Percentiles rank a stretch among this genome's conserved stretches.
These are phyloP conservation scores for Lepidium campestre DNA, from an alignment of 441 rosid genomes.

Conservation along the genomic window DNA sequence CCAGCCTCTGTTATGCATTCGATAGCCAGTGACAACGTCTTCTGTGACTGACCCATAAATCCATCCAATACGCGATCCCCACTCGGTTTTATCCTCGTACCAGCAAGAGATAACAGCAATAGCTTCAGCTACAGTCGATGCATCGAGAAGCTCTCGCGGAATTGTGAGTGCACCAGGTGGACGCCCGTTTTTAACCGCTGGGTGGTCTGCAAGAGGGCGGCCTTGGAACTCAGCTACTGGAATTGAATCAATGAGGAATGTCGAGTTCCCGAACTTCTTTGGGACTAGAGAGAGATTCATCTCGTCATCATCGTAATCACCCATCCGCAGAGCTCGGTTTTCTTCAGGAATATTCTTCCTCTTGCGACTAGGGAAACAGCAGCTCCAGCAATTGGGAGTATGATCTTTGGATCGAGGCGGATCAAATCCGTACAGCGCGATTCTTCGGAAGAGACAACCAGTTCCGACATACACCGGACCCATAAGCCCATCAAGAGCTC, in stretches of 20 bases:
- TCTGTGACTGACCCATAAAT: conserved; percentile 89
- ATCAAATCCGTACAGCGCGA: conserved; percentile 82
- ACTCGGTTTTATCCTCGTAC: conserved; percentile 92
- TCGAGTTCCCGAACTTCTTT: conserved; percentile 79
- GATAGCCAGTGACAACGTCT: conserved; percentile 88
- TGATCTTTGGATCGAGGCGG: conserved; percentile 80
- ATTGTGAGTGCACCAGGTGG: conserved; percentile 86
- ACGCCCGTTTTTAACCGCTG: conserved; percentile 76
- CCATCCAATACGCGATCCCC: conserved; percentile 89
- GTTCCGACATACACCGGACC: conserved; percentile 93
- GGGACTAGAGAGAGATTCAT: conserved; percentile 69
- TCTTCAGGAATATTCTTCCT: conserved; percentile 69
- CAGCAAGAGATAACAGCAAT: conserved; percentile 91
- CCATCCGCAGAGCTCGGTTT: conserved; percentile 75
- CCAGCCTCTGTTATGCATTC: conserved; percentile 97
- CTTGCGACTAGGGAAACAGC: conserved; percentile 49
- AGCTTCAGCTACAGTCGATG: conserved; percentile 89
- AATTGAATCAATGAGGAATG: conserved; percentile 73
- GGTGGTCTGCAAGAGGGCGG: conserved; percentile 89
- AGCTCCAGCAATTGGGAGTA: conserved; percentile 53
- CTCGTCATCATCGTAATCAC: conserved; percentile 81
- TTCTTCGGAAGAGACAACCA: conserved; percentile 84
- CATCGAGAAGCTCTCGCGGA: conserved; percentile 87
- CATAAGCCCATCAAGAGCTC: conserved; percentile 93
- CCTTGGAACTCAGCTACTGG: conserved; percentile 91